These are phyloP conservation scores for Aspergillus saccharolyticus DNA, from an alignment of 495 filamentous ascomycete genomes.

Conservation along the genomic window DNA sequence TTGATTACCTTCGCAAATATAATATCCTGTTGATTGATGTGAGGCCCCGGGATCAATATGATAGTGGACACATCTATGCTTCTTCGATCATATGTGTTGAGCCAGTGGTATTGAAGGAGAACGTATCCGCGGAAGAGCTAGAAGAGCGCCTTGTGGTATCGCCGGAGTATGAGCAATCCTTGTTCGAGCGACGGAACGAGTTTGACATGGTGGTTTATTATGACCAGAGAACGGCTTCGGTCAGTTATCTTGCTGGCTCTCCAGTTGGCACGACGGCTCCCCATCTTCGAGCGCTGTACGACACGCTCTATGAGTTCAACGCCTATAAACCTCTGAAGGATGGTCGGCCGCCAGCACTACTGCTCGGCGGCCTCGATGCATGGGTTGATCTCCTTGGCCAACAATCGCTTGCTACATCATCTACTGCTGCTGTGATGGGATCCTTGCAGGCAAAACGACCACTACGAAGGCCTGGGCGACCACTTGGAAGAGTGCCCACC, in stretches of 20 bases:
- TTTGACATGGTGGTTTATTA: constrained; percentile 90
- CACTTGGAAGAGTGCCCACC: constrained; percentile 47
- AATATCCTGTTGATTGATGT: constrained; percentile 82
- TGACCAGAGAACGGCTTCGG: constrained; percentile 62
- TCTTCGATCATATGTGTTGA: constrained; percentile 84
- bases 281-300: constrained; percentile 63
- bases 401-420: constrained; percentile 57
- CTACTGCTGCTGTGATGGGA: constrained; percentile 48
- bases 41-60: constrained; percentile 73
- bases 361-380: constrained; percentile 75
- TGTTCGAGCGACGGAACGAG: constrained; percentile 71
- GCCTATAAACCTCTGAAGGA: constrained; percentile 66
- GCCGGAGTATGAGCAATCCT: constrained; percentile 63
- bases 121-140: constrained; percentile 82
- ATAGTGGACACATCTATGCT: constrained; percentile 80
- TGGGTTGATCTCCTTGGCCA: constrained; percentile 76
- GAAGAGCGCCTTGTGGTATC: constrained; percentile 76
- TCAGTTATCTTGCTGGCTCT: constrained; percentile 44
- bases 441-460: constrained; percentile 37
- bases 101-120: constrained; percentile 66
- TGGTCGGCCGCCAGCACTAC: constrained; percentile 62
- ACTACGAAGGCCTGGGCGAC: constrained; percentile 38
- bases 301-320: constrained; percentile 79
- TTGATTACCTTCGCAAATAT: constrained; percentile 56
- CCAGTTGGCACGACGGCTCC: constrained; percentile 47